Percentiles rank a stretch among this genome's conserved stretches.
phyloP scores from a whole-genome alignment of 1,284 basidiomycete species.

The Leccinum holopus region DNA sequence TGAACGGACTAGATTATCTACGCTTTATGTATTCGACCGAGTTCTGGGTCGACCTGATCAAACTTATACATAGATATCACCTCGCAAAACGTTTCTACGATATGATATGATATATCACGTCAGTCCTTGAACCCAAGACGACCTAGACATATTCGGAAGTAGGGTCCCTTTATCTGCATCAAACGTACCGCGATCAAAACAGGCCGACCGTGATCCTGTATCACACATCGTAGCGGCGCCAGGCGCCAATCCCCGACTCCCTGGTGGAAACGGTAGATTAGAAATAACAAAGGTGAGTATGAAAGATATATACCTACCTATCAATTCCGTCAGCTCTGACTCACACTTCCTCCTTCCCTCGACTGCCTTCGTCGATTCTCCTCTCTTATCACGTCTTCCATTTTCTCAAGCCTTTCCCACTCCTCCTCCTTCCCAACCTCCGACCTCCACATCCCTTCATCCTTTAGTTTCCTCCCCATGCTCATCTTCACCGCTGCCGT shows the following conservation, averaged over 20 bases:
- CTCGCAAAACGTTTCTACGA: slow-evolving; percentile 21
- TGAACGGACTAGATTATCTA: not conserved
- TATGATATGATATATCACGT: not conserved
- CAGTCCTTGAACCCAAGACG: too few species aligned
- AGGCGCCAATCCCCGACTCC: too few species aligned
- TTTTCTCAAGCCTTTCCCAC: slow-evolving; percentile 36
- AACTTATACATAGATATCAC: slow-evolving; percentile 10
- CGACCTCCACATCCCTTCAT: slow-evolving; percentile 43
- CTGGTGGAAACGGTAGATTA: not conserved
- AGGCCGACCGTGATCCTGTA: too few species aligned
- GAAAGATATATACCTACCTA: not conserved
- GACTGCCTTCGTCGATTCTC: slow-evolving; percentile 37
- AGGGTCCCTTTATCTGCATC: too few species aligned
- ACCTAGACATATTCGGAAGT: too few species aligned
- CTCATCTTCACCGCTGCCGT: slow-evolving; percentile 40
- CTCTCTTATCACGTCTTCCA: slow-evolving; percentile 37
- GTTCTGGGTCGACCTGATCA: not conserved
- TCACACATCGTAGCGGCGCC: too few species aligned
- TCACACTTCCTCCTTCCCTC: not conserved
- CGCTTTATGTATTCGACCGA: not conserved
- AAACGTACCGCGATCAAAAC: too few species aligned
- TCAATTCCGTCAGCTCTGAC: not conserved
- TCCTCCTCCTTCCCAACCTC: slow-evolving; percentile 44
- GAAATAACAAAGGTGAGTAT: not conserved
- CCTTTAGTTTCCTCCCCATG: slow-evolving; percentile 49